Evolutionary conservation across 192 early-diverging fungal genomes (phyloP).

Genomic region (Gaertneriomyces semiglobifer): DNA sequence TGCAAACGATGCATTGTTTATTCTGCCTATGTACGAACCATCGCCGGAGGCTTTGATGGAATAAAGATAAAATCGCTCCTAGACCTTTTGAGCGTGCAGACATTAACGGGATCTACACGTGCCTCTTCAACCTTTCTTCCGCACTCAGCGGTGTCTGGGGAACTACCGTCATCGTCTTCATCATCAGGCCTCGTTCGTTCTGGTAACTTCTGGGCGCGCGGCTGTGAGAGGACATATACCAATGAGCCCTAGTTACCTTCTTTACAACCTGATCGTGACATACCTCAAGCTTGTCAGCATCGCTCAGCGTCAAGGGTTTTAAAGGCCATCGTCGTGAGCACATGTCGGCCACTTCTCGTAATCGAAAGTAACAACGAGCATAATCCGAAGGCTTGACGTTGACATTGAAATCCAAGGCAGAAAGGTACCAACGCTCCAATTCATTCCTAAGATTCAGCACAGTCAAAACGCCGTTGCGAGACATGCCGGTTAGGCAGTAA

Average conservation of each 20-base stretch:
- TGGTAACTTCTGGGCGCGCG: neutral
- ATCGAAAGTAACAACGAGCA: conserved; percentile 59
- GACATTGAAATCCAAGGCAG: conserved; percentile 62
- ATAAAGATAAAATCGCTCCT: conserved; percentile 33
- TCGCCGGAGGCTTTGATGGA: conserved; percentile 19
- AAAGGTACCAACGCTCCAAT: conserved; percentile 63
- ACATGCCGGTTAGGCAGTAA: neutral
- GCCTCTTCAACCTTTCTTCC: neutral
- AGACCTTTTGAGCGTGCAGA: conserved; percentile 15
- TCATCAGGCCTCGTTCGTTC: conserved; percentile 14
- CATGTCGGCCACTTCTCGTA: conserved; percentile 50
- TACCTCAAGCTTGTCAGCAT: conserved; percentile 22
- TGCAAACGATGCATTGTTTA: neutral
- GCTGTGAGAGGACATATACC: neutral
- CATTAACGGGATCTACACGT: neutral
- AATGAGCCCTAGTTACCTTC: neutral
- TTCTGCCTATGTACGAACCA: conserved; percentile 5
- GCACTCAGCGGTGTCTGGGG: conserved; percentile 9
- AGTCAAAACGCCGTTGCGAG: neutral
- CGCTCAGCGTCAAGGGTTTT: conserved; percentile 18
- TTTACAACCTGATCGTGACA: neutral
- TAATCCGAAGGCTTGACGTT: conserved; percentile 64
- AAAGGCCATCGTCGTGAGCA: conserved; percentile 25
- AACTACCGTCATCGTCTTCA: neutral
- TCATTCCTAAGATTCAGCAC: conserved; percentile 48